Percentiles rank a stretch among this genome's conserved stretches.
These are phyloP conservation scores for Dactylellina sp. DNA, from an alignment of 2,329 filamentous ascomycete genomes.

Conservation along the genomic window DNA sequence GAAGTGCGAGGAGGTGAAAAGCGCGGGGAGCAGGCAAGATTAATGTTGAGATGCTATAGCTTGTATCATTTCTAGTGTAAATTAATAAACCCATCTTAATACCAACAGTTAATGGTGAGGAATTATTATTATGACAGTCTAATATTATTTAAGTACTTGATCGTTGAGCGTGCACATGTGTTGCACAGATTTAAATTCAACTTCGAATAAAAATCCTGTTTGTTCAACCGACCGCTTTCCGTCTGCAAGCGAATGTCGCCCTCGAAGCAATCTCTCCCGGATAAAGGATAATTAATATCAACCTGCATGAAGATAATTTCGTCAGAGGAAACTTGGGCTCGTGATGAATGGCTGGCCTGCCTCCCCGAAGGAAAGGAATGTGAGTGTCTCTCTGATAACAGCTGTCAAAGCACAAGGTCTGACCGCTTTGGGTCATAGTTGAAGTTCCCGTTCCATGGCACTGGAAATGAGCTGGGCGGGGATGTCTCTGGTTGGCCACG, in stretches of 20 bases:
- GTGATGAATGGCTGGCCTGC: conserved; percentile 6
- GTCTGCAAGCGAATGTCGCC: neutral
- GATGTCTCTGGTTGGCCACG: conserved; percentile 29
- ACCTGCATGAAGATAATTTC: neutral
- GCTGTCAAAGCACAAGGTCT: conserved; percentile 34
- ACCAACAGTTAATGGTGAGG: too few species aligned
- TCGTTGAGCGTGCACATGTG: too few species aligned
- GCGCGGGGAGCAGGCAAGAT: too few species aligned
- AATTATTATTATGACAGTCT: too few species aligned
- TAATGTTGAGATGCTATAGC: too few species aligned
- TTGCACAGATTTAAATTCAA: neutral
- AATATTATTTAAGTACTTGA: too few species aligned
- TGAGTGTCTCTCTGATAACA: conserved; percentile 21
- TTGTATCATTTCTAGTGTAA: too few species aligned
- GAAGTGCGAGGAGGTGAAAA: too few species aligned
- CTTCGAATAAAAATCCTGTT: too few species aligned
- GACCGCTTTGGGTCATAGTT: conserved; percentile 32
- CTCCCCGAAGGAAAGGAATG: conserved; percentile 5
- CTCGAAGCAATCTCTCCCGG: too few species aligned
- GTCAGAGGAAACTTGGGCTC: neutral
- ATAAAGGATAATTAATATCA: neutral
- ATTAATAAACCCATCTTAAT: too few species aligned
- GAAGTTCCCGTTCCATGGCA: conserved; percentile 42
- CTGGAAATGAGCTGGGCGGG: conserved; percentile 33
- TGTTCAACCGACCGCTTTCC: neutral